A percentile compares a stretch with the other conserved stretches of the same genome.
These are phyloP conservation scores for Agrocybe chaxingu DNA, from an alignment of 768 basidiomycete genomes.

Conservation along the genomic window DNA sequence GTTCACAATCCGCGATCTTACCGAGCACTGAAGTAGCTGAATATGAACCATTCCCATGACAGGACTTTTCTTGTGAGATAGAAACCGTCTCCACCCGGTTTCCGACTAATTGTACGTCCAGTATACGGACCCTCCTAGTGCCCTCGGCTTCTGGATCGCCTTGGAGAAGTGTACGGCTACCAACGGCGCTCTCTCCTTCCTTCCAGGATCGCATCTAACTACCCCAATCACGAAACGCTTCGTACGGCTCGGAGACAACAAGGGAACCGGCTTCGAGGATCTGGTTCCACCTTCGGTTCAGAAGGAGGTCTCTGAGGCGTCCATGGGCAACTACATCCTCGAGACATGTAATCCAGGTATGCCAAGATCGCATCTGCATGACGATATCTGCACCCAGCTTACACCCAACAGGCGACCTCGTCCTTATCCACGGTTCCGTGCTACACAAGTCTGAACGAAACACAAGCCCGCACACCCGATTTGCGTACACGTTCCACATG, in stretches of 20 bases:
- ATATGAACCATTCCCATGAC: not conserved
- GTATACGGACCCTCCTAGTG: slow-evolving; percentile 90
- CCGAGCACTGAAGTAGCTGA: not conserved
- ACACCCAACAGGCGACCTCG: slow-evolving; percentile 68
- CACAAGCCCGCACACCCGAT: slow-evolving; percentile 72
- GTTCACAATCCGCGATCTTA: slow-evolving; percentile 23
- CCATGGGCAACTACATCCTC: slow-evolving; percentile 53
- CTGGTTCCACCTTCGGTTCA: slow-evolving; percentile 40
- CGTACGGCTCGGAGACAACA: slow-evolving; percentile 63
- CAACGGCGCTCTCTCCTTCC: slow-evolving; percentile 86
- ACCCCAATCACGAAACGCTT: slow-evolving; percentile 80
- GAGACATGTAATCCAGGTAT: slow-evolving; percentile 74
- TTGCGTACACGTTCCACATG: slow-evolving; percentile 97
- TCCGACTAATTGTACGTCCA: slow-evolving; percentile 26
- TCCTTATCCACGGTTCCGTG: slow-evolving; percentile 91
- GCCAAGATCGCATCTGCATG: not conserved
- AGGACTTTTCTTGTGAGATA: slow-evolving; percentile 71
- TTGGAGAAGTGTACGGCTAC: slow-evolving; percentile 80
- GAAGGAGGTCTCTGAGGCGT: slow-evolving; percentile 21
- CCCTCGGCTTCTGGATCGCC: slow-evolving; percentile 96
- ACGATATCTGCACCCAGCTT: not conserved
- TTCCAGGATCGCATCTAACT: slow-evolving; percentile 85
- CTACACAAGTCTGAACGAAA: slow-evolving; percentile 92
- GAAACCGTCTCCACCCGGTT: slow-evolving; percentile 1
- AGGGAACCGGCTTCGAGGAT: slow-evolving; percentile 82